Conservation (phyloP, 345 rosid genomes). For the Gossypium stocksii region DNA sequence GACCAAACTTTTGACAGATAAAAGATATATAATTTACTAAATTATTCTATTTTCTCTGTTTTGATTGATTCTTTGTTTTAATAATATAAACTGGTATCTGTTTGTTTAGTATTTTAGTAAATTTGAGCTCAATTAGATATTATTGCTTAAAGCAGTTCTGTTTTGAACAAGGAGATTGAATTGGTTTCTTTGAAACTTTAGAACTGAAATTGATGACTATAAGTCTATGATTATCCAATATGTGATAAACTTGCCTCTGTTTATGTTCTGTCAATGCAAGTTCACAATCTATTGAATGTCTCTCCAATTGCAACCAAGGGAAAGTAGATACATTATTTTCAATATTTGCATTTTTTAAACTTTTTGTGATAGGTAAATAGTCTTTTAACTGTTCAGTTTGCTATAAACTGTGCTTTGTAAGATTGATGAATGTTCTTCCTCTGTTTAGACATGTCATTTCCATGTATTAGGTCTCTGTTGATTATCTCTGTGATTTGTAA, state of each 20-base stretch:
- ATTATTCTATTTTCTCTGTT: background rate
- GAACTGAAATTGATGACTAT: background rate
- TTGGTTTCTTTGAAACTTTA: background rate
- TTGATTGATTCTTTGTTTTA: background rate
- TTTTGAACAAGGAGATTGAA: no score
- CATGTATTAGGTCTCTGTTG: background rate
- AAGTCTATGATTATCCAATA: background rate
- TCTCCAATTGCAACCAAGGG: background rate
- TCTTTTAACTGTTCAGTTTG: background rate
- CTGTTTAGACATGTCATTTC: background rate
- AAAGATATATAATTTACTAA: background rate
- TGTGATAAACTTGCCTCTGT: background rate
- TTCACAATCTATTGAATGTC: background rate
- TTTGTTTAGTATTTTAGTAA: background rate
- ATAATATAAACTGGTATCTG: background rate
- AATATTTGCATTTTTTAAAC: background rate
- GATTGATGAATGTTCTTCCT: conserved; percentile 5
- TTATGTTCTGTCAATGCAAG: background rate
- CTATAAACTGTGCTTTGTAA: background rate
- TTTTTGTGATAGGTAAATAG: background rate
- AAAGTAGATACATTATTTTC: background rate
- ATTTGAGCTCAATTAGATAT: background rate
- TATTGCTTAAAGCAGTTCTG: no score
- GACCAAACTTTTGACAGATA: background rate
- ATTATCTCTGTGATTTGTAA: background rate